phyloP scores from a whole-genome alignment of 2,329 filamentous ascomycete species.

The Stachybotrys chartarum region DNA sequence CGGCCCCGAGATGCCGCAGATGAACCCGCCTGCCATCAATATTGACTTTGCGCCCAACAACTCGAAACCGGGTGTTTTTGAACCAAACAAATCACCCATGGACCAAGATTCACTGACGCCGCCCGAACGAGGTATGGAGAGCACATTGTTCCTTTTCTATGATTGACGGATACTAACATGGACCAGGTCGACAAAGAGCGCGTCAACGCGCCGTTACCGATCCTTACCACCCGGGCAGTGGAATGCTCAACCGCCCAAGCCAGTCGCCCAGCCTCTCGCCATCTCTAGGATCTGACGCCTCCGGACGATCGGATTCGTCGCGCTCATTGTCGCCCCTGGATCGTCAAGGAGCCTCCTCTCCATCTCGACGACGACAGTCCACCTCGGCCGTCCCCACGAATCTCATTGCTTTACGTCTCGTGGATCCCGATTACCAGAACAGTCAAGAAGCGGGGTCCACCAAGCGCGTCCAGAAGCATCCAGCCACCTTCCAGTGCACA shows the following conservation, averaged over 20 bases:
- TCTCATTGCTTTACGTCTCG: constrained; percentile 77
- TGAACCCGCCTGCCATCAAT: constrained; percentile 91
- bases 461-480: constrained; percentile 94
- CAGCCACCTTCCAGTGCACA: constrained; percentile 90
- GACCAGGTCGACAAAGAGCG: constrained; percentile 37
- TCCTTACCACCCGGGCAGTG: constrained; percentile 45
- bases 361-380: constrained; percentile 45
- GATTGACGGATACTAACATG: neutral
- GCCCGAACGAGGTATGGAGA: constrained; percentile 56
- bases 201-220: constrained; percentile 53
- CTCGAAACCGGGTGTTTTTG: constrained; percentile 19
- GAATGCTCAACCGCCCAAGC: constrained; percentile 29
- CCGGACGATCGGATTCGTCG: constrained; percentile 38
- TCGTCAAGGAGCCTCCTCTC: constrained; percentile 33
- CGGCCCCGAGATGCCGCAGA: constrained; percentile 59
- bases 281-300: constrained; percentile 37
- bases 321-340: constrained; percentile 55
- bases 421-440: constrained; percentile 77
- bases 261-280: constrained; percentile 40
- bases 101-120: constrained; percentile 78
- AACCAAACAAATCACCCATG: constrained; percentile 53
- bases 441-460: constrained; percentile 52
- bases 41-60: constrained; percentile 79
- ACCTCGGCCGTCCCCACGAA: constrained; percentile 57
- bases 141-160: neutral